These are phyloP conservation scores for Osmanthus fragrans DNA, from an alignment of 257 asterid genomes.

Conservation along the genomic window DNA sequence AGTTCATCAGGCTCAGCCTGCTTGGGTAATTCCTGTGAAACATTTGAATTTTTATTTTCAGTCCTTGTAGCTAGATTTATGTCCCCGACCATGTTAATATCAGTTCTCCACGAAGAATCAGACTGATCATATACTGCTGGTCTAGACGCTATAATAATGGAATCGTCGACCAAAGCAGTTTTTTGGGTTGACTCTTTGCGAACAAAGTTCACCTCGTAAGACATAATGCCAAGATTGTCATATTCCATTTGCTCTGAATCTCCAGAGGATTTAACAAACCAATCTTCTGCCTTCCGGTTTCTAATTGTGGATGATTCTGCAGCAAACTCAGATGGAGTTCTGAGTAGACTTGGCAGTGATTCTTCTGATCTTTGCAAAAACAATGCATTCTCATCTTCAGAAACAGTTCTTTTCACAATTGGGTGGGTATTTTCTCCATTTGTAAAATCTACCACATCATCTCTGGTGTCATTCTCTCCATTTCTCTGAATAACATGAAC, in stretches of 20 bases:
- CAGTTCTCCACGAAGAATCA: conserved; percentile 66
- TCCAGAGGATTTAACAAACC: conserved; percentile 53
- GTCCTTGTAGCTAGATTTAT: conserved; percentile 28
- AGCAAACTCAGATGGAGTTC: conserved; percentile 42
- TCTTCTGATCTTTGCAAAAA: conserved; percentile 37
- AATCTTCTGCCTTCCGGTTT: conserved; percentile 55
- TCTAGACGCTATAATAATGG: conserved; percentile 67
- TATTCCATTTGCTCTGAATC: conserved; percentile 32
- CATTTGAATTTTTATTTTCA: conserved; percentile 32
- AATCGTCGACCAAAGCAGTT: conserved; percentile 56
- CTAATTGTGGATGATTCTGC: conserved; percentile 47
- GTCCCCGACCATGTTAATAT: conserved; percentile 57
- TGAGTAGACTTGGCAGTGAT: conserved; percentile 26
- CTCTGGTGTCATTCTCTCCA: conserved; percentile 34
- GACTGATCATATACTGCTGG: conserved; percentile 33
- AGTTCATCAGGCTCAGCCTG: conserved; percentile 65
- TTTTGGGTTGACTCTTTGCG: conserved; percentile 36
- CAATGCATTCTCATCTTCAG: conserved; percentile 43
- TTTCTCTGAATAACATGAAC: conserved; percentile 42
- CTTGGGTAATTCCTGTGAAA: conserved; percentile 19
- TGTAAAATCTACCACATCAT: conserved; percentile 40
- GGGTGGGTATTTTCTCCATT: conserved; percentile 46
- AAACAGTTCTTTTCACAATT: conserved; percentile 41
- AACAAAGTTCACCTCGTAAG: conserved; percentile 30
- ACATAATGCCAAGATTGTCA: conserved; percentile 27